These are phyloP conservation scores for Kluyveromyces sp. DNA, from an alignment of 1,139 yeast species.

Conservation along the genomic window DNA sequence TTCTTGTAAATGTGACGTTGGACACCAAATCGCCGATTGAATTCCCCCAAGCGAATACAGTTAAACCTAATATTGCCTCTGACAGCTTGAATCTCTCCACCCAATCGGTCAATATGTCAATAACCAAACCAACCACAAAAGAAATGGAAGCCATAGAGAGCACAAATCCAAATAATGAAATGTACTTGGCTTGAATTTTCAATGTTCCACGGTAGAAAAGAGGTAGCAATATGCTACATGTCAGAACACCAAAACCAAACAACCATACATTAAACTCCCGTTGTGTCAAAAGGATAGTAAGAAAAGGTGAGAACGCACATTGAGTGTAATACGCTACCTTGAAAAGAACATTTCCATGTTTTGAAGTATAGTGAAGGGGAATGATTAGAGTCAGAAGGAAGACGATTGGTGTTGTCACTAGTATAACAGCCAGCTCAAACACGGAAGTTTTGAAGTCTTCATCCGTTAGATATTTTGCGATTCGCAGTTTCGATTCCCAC, in stretches of 20 bases:
- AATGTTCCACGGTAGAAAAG: background rate
- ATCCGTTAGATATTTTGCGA: slow-evolving; percentile 2
- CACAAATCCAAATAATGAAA: slow-evolving; percentile 55
- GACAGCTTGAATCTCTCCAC: slow-evolving; percentile 43
- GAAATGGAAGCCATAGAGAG: slow-evolving; percentile 70
- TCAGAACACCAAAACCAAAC: slow-evolving; percentile 6
- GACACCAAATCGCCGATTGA: slow-evolving; percentile 90
- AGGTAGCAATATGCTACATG: slow-evolving; percentile 6
- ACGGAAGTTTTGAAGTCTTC: background rate
- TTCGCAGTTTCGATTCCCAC: slow-evolving; percentile 6
- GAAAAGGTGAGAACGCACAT: slow-evolving; percentile 8
- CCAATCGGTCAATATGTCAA: slow-evolving; percentile 56
- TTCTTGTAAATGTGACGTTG: slow-evolving; percentile 71
- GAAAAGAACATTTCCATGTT: background rate
- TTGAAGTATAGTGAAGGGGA: slow-evolving; percentile 5
- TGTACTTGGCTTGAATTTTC: slow-evolving; percentile 10
- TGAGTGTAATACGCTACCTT: slow-evolving; percentile 5
- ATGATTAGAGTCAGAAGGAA: slow-evolving; percentile 6
- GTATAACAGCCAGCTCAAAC: slow-evolving; percentile 1
- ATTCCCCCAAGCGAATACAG: slow-evolving; percentile 89
- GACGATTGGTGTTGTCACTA: slow-evolving; percentile 7
- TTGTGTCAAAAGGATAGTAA: slow-evolving; percentile 4
- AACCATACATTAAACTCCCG: slow-evolving; percentile 8
- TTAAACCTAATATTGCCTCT: slow-evolving; percentile 79
- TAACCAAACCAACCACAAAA: slow-evolving; percentile 68